phyloP scores from a whole-genome alignment of 2,329 filamentous ascomycete species.

The Beauveria rudraprayagi region DNA sequence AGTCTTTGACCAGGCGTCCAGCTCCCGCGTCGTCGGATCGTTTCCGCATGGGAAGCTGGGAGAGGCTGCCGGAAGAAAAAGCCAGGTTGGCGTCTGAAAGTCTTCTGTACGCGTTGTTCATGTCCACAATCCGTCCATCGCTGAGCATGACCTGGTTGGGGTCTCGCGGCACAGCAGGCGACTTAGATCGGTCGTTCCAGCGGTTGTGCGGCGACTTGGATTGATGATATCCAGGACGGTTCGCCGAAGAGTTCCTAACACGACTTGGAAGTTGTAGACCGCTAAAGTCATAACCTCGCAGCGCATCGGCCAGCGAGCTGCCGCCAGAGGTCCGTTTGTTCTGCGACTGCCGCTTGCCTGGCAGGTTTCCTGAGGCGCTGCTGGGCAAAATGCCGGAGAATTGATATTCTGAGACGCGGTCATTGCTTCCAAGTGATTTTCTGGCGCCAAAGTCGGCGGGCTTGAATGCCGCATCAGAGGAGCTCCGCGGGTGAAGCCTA shows the following conservation, averaged over 20 bases:
- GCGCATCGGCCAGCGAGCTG: slow-evolving; percentile 42
- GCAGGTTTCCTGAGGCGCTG: slow-evolving; percentile 34
- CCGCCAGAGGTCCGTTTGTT: slow-evolving; percentile 27
- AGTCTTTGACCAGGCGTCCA: slow-evolving; percentile 60
- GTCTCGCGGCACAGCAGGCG: slow-evolving; percentile 24
- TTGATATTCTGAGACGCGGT: slow-evolving; percentile 49
- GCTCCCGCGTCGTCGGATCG: slow-evolving; percentile 31
- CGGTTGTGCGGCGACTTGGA: slow-evolving; percentile 49
- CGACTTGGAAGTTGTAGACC: slow-evolving; percentile 40
- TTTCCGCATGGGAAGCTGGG: slow-evolving; percentile 53
- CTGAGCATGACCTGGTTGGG: slow-evolving; percentile 42
- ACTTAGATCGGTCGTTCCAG: slow-evolving; percentile 32
- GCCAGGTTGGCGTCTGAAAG: slow-evolving; percentile 65
- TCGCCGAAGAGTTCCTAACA: slow-evolving; percentile 33
- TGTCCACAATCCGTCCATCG: slow-evolving; percentile 55
- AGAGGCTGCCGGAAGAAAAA: slow-evolving; percentile 54
- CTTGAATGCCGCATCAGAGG: slow-evolving; percentile 45
- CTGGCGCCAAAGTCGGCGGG: slow-evolving; percentile 37
- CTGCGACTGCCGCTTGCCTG: slow-evolving; percentile 46
- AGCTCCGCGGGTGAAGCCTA: slow-evolving; percentile 39
- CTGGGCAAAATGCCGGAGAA: slow-evolving; percentile 52
- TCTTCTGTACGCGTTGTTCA: slow-evolving; percentile 60
- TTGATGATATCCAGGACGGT: slow-evolving; percentile 31
- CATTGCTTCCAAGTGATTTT: slow-evolving; percentile 17
- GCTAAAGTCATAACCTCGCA: slow-evolving; percentile 43